Evolutionary conservation across 495 filamentous ascomycete species (phyloP).

Genomic region (Lasiosphaeria hispida): DNA sequence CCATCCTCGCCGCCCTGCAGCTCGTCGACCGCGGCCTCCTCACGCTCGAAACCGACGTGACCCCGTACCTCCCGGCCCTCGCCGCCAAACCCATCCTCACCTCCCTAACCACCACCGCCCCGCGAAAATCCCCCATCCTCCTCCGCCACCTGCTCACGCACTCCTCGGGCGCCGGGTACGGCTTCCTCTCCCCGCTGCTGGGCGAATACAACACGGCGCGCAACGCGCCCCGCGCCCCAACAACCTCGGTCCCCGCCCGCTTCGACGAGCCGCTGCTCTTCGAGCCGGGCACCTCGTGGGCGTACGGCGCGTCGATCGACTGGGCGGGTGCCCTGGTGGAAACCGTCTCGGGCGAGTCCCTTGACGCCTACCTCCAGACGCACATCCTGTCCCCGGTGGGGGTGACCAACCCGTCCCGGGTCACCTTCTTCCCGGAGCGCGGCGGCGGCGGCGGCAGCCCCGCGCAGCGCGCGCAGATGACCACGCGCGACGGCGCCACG

Average conservation of each 20-base stretch:
- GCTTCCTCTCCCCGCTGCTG: slow-evolving; percentile 27
- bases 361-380: slow-evolving; percentile 30
- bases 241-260: slow-evolving; percentile 22
- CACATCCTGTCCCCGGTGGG: slow-evolving; percentile 29
- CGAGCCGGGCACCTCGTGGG: slow-evolving; percentile 38
- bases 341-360: slow-evolving; percentile 18
- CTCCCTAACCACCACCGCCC: slow-evolving; percentile 25
- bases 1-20: slow-evolving; percentile 32
- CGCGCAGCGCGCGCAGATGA: slow-evolving; percentile 19
- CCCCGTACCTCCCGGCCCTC: slow-evolving; percentile 29
- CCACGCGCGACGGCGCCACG: slow-evolving; percentile 14
- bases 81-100: slow-evolving; percentile 21
- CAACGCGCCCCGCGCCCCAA: neutral
- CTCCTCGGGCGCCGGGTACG: slow-evolving; percentile 31
- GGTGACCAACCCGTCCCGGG: neutral
- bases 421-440: slow-evolving; percentile 32
- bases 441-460: no score
- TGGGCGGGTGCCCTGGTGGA: slow-evolving; percentile 36
- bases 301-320: slow-evolving; percentile 35
- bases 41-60: slow-evolving; percentile 34
- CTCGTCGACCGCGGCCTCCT: slow-evolving; percentile 36
- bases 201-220: slow-evolving; percentile 7
- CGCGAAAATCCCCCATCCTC: slow-evolving; percentile 28
- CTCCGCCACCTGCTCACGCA: slow-evolving; percentile 39
- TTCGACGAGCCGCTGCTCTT: slow-evolving; percentile 34